phyloP scores from a whole-genome alignment of 169 alveolate genomes.

The Eimeria necatrix region DNA sequence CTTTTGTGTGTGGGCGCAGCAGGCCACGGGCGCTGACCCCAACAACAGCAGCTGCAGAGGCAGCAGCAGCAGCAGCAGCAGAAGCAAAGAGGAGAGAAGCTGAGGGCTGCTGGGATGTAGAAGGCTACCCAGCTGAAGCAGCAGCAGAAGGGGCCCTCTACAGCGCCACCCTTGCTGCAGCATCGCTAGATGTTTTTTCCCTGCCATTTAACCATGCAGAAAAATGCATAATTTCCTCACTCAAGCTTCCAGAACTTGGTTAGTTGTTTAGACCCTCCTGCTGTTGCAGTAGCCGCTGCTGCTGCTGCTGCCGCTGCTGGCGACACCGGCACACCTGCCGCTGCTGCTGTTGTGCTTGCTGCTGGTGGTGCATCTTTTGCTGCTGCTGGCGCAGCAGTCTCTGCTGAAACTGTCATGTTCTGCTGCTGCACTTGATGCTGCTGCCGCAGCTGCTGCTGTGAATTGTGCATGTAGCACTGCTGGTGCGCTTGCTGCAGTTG shows the following conservation, averaged over 20 bases:
- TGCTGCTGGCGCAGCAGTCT: background rate
- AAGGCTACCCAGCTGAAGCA: background rate
- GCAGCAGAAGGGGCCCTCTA: background rate
- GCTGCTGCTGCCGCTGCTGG: background rate
- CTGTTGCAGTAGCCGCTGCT: background rate
- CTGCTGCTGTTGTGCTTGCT: background rate
- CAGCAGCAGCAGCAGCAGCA: background rate
- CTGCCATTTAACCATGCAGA: background rate
- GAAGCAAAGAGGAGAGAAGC: background rate
- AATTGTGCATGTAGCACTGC: too few relatives aligned
- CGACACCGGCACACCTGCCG: background rate
- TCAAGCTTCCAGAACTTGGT: conserved; percentile 17
- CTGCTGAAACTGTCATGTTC: background rate
- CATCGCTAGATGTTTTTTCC: background rate
- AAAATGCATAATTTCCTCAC: background rate
- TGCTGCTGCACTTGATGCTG: background rate
- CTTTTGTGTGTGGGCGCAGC: background rate
- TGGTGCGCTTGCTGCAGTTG: too few relatives aligned
- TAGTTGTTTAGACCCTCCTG: background rate
- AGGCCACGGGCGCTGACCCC: background rate
- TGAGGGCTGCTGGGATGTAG: background rate
- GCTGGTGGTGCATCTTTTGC: background rate
- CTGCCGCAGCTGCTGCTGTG: background rate
- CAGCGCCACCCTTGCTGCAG: conserved; percentile 46
- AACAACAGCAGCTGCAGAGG: conserved; percentile 8